Evolutionary conservation across 768 basidiomycete species (phyloP).

Genomic region (Phanerochaete sordida): DNA sequence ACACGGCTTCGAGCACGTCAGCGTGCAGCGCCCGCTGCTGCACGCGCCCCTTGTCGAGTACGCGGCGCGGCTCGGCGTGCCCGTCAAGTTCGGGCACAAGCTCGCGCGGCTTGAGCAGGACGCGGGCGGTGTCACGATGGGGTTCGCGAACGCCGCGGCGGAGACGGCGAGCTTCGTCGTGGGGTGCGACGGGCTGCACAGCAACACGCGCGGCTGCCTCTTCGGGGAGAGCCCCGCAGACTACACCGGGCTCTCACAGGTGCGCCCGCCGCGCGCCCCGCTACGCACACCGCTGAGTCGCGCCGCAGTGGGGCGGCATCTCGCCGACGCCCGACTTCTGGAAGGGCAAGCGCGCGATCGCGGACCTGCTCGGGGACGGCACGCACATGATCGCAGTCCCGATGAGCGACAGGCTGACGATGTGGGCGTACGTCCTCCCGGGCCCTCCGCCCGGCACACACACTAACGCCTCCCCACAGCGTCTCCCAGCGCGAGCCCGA

Average conservation of each 20-base stretch:
- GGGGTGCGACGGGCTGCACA: constrained; percentile 45
- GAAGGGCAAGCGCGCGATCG: constrained; percentile 16
- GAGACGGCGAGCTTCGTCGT: constrained; percentile 37
- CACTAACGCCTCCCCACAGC: constrained; percentile 13
- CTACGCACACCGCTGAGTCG: not conserved
- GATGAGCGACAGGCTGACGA: constrained; percentile 23
- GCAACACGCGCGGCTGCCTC: constrained; percentile 28
- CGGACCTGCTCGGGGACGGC: constrained; percentile 35
- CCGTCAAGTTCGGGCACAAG: constrained; percentile 31
- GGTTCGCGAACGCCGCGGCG: constrained; percentile 31
- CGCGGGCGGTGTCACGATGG: constrained; percentile 28
- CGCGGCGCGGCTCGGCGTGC: constrained; percentile 28
- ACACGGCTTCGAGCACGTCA: not conserved
- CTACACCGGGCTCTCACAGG: not conserved
- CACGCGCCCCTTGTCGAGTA: constrained; percentile 27
- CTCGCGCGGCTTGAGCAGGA: constrained; percentile 30
- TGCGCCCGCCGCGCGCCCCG: not conserved
- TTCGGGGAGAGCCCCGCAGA: constrained; percentile 2
- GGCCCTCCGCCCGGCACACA: not conserved
- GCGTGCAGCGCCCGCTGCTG: constrained; percentile 28
- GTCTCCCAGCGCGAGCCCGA: constrained; percentile 34
- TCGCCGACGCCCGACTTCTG: constrained; percentile 13
- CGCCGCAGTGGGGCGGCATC: not conserved
- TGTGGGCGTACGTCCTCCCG: not conserved
- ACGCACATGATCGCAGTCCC: constrained; percentile 35